A percentile compares a stretch with the other conserved stretches of the same genome.
Evolutionary conservation across 768 basidiomycete species (phyloP).

Genomic region (Russula earlei): DNA sequence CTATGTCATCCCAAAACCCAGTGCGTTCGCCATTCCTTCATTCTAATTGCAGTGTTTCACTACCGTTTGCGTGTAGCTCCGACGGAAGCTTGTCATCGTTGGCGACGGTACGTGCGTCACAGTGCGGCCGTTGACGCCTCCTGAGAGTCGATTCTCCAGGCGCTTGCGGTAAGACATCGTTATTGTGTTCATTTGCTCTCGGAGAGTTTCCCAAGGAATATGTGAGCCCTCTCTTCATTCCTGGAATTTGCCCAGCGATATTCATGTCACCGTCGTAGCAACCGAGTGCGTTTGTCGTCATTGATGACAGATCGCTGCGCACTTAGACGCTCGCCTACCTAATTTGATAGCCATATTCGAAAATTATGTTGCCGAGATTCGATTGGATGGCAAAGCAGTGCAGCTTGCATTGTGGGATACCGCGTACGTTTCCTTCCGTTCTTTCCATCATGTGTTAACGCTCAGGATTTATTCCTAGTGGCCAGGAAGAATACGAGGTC

Average conservation of each 20-base stretch:
- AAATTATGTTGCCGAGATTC: constrained; percentile 98
- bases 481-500: constrained; percentile 98
- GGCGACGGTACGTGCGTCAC: constrained; percentile 69
- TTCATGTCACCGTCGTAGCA: constrained; percentile 27
- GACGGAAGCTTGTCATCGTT: constrained; percentile 92
- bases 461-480: constrained; percentile 39
- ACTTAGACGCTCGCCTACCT: not conserved
- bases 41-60: constrained; percentile 1
- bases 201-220: constrained; percentile 97
- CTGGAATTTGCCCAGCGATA: not conserved
- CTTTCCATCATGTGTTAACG: not conserved
- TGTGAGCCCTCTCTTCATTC: constrained; percentile 39
- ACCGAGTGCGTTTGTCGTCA: constrained; percentile 34
- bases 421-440: constrained; percentile 54
- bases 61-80: constrained; percentile 46
- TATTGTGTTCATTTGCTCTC: constrained; percentile 84
- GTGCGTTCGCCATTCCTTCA: constrained; percentile 11
- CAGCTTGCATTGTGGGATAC: constrained; percentile 99
- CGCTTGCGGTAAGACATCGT: constrained; percentile 94
- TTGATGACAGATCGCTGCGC: not conserved
- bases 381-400: constrained; percentile 94
- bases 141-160: constrained; percentile 34
- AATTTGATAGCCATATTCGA: constrained; percentile 76
- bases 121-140: not conserved
- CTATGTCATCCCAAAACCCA: constrained; percentile 19